Evolutionary conservation across 2,329 filamentous ascomycete genomes (phyloP).

Genomic region (Oidium heveae): DNA sequence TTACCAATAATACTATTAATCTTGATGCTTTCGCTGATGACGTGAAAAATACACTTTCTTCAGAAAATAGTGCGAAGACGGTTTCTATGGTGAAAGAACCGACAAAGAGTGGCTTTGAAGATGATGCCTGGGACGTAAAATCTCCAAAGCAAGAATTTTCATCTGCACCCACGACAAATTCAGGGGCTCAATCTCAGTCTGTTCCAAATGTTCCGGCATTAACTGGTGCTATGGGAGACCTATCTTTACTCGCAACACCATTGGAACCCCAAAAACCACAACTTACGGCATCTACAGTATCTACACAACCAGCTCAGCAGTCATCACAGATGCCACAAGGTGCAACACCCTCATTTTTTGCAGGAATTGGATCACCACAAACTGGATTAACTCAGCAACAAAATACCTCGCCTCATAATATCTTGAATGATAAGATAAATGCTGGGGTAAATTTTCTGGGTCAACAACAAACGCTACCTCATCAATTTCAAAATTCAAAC

Average conservation of each 20-base stretch:
- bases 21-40: conserved; percentile 55
- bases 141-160: conserved; percentile 33
- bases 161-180: conserved; percentile 15
- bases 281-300: conserved; percentile 12
- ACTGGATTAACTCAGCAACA: conserved; percentile 15
- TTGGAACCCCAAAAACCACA: conserved; percentile 26
- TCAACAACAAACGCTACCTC: conserved; percentile 47
- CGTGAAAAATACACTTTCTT: conserved; percentile 16
- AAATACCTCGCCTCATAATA: conserved; percentile 5
- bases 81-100: conserved; percentile 17
- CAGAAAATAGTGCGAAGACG: conserved; percentile 24
- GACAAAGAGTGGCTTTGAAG: conserved; percentile 49
- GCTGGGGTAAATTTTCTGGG: conserved; percentile 24
- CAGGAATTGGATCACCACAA: conserved; percentile 22
- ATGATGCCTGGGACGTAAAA: conserved; percentile 94
- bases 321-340: conserved; percentile 17
- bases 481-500: conserved; percentile 27
- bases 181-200: conserved; percentile 16
- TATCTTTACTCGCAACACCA: conserved; percentile 36
- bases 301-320: conserved; percentile 10
- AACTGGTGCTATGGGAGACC: conserved; percentile 44
- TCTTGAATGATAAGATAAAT: conserved; percentile 17
- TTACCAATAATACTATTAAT: conserved; percentile 68
- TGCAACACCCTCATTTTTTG: conserved; percentile 33
- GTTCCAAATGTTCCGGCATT: conserved; percentile 23